Base-by-base conservation (phyloP, 306 rosid species). In the Trichosanthes cucumerina region DNA sequence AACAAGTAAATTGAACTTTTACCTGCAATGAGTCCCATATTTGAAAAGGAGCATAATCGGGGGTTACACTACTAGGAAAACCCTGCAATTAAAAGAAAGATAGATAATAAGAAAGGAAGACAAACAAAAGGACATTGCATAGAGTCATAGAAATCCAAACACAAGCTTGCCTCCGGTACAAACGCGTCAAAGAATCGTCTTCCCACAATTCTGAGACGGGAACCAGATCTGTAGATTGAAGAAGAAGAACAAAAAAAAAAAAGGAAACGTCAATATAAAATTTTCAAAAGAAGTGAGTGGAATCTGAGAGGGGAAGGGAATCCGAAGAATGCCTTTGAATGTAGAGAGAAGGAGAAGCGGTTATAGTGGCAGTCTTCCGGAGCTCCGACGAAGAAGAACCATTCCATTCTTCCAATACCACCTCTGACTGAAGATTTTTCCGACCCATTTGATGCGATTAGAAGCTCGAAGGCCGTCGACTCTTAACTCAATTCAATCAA, bases 1-100 rank as follows among this genome's bases (percentile, higher is more conserved):
- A 73, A 21, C 52, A 43, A 21, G 46, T 47, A 47, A 18, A 39
- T 3, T 72, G 3, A 33, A 71, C 75, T 56, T 47, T 79, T 47
- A 91, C 98, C 97, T 95, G 98, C 82, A 95, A 84, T 18, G 79
- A 88, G 84, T 95, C 98, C 98, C 98, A 95, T 62, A 92, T 83
- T 88, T 95, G 98, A 87, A 95, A 95, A 80, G 96, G 89, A 56
- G 86, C 86, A 87, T 95, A 95, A 92, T 95, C 97, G 46, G 97
- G 87, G 54, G 98, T 95, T 57, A 95, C 97, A 81, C 98, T 95
- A 74, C 86, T 91, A 2, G 98, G 98, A 86, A 95, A 92, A 19
- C 96, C 98, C 98, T 91, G 91, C 79, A 81, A 9, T 69, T 76
- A 13, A n/a, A 50, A 71, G 47, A 43, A 7, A 15, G 9, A 21